A percentile compares a stretch with the other conserved stretches of the same genome.
phyloP scores from a whole-genome alignment of 2,329 filamentous ascomycete genomes.

The Fusarium udum region DNA sequence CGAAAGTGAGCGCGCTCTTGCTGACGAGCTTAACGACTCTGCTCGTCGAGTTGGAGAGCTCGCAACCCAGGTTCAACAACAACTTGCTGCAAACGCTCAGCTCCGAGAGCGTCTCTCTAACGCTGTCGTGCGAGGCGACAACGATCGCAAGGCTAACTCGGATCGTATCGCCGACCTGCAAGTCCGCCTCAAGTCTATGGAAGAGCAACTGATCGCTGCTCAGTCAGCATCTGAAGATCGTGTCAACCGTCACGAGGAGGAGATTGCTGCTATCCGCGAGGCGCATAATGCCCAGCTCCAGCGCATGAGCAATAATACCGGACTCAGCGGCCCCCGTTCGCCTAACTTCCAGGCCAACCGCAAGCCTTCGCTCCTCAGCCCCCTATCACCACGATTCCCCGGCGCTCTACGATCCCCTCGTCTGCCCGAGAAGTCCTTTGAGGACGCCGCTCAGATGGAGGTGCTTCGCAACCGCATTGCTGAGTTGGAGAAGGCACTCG shows the following conservation, averaged over 20 bases:
- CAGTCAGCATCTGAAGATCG: slow-evolving; percentile 89
- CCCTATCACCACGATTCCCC: slow-evolving; percentile 49
- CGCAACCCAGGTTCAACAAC: slow-evolving; percentile 79
- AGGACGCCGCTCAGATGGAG: slow-evolving; percentile 78
- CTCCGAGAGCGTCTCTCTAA: slow-evolving; percentile 80
- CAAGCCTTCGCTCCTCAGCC: slow-evolving; percentile 50
- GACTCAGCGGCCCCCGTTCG: slow-evolving; percentile 46
- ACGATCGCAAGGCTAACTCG: slow-evolving; percentile 81
- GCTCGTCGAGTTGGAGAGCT: slow-evolving; percentile 83
- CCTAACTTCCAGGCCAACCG: slow-evolving; percentile 46
- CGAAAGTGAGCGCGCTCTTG: slow-evolving; percentile 70
- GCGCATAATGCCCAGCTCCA: slow-evolving; percentile 80
- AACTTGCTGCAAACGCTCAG: slow-evolving; percentile 79
- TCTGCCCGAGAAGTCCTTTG: slow-evolving; percentile 71
- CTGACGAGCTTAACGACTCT: slow-evolving; percentile 76
- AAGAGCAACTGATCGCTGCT: slow-evolving; percentile 83
- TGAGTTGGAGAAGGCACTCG: slow-evolving; percentile 81
- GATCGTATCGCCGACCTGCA: slow-evolving; percentile 87
- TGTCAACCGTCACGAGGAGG: slow-evolving; percentile 85
- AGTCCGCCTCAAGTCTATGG: slow-evolving; percentile 78
- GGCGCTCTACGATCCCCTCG: slow-evolving; percentile 52
- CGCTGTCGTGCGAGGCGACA: slow-evolving; percentile 84
- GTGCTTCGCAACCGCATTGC: slow-evolving; percentile 79
- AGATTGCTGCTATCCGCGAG: slow-evolving; percentile 79
- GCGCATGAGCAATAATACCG: slow-evolving; percentile 67